Evolutionary conservation across 2,329 filamentous ascomycete genomes (phyloP).

Genomic region (Beauveria scarabaeidicola): DNA sequence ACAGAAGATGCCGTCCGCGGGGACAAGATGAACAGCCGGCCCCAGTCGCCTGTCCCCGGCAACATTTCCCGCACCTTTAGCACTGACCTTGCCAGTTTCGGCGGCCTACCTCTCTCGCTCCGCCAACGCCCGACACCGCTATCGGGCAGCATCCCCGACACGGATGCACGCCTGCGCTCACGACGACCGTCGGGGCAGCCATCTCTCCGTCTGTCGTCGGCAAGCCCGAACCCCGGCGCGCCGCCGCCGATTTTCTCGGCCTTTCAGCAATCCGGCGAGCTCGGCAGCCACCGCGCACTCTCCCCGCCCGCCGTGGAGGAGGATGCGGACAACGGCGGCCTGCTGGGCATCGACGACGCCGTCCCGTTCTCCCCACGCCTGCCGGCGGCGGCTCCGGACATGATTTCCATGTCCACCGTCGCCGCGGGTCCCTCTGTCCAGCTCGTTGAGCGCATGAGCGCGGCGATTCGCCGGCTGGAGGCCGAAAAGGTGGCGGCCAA

Average conservation of each 20-base stretch:
- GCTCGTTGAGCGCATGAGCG: conserved; percentile 91
- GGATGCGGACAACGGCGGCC: conserved; percentile 19
- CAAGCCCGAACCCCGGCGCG: conserved; percentile 31
- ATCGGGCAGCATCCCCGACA: conserved; percentile 29
- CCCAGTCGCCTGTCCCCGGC: conserved; percentile 44
- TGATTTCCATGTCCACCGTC: conserved; percentile 81
- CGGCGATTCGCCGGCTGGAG: conserved; percentile 82
- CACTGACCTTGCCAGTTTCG: conserved; percentile 42
- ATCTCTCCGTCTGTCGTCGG: conserved; percentile 15
- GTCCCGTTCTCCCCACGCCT: conserved; percentile 32
- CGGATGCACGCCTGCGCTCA: conserved; percentile 25
- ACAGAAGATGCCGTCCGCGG: conserved; percentile 39
- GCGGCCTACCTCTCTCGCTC: not conserved
- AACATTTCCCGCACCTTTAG: conserved; percentile 44
- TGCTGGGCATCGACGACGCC: conserved; percentile 37
- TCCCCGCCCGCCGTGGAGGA: conserved; percentile 1
- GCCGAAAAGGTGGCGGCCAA: conserved; percentile 82
- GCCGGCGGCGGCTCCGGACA: conserved; percentile 65
- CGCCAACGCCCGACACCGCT: conserved; percentile 42
- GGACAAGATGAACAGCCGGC: conserved; percentile 36
- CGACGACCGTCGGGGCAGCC: conserved; percentile 46
- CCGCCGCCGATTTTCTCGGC: conserved; percentile 37
- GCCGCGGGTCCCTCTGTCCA: conserved; percentile 89
- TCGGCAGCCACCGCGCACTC: not conserved
- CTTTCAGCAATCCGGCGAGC: conserved; percentile 32